These are phyloP conservation scores for Phytopythium litorale DNA, from an alignment of 352 stramenopile species.

Conservation along the genomic window DNA sequence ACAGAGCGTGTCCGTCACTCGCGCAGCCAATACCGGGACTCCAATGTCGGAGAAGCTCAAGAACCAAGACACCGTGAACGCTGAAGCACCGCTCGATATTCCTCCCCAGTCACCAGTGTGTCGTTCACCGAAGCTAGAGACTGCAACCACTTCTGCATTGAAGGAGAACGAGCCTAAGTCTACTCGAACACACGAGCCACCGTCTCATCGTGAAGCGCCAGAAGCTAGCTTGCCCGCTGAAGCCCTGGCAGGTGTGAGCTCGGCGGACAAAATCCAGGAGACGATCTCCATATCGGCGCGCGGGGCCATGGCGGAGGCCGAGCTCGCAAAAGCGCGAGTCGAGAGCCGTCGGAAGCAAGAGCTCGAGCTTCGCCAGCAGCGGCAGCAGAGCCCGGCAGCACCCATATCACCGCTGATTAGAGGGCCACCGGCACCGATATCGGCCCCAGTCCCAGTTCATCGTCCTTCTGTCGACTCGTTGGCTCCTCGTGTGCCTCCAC, in stretches of 20 bases:
- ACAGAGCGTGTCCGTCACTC: not conserved
- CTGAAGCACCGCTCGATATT: too few relatives aligned
- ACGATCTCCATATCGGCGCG: conserved; percentile 46
- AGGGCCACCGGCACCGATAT: not conserved
- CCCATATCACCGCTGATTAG: not conserved
- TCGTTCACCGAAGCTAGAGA: not conserved
- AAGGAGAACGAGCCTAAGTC: not conserved
- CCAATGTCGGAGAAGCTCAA: not conserved
- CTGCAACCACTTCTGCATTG: not conserved
- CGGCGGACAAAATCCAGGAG: conserved; percentile 22
- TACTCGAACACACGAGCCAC: not conserved
- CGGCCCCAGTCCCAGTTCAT: too few relatives aligned
- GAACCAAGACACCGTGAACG: not conserved
- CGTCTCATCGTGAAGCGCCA: not conserved
- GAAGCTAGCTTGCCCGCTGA: not conserved
- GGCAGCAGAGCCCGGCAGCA: conserved; percentile 5
- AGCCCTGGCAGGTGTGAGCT: not conserved
- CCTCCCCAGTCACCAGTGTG: not conserved
- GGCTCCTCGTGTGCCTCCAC: not conserved
- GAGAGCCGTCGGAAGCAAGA: conserved; percentile 60
- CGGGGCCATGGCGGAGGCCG: conserved; percentile 57
- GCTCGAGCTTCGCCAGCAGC: conserved; percentile 36
- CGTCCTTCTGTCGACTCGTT: not conserved
- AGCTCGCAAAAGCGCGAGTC: conserved; percentile 65
- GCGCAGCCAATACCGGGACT: too few relatives aligned